Percentiles rank a stretch among this genome's conserved stretches.
Conservation (phyloP, 257 asterid genomes). For the Parsonsia alboflavescens region DNA sequence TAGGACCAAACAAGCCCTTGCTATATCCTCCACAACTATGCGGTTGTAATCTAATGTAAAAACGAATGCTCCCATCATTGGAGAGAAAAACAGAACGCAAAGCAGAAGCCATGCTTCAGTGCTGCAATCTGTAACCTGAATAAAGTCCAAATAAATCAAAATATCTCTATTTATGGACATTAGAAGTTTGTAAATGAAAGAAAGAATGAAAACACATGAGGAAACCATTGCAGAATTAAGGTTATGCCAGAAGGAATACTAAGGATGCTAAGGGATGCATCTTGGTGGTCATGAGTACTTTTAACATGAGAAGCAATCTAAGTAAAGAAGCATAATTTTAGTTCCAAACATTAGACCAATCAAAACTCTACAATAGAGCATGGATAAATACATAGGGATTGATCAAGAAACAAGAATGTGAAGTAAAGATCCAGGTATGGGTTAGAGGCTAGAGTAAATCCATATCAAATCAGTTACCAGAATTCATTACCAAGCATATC, state of each 20-base stretch:
- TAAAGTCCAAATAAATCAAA: neutral
- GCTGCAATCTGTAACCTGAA: conserved; percentile 23
- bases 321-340: neutral
- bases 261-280: neutral
- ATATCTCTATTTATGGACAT: neutral
- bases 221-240: neutral
- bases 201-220: neutral
- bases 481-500: neutral
- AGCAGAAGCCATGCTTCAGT: conserved; percentile 57
- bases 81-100: conserved; percentile 52
- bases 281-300: neutral
- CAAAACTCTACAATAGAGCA: neutral
- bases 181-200: neutral
- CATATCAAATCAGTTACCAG: neutral
- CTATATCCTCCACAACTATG: conserved; percentile 25
- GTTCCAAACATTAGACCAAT: neutral
- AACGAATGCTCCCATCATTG: conserved; percentile 42
- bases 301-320: neutral
- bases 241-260: neutral
- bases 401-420: no score
- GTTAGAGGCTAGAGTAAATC: neutral
- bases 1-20: conserved; percentile 26
- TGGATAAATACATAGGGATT: neutral
- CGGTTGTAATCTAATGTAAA: conserved; percentile 30
- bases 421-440: neutral